Percentiles rank a stretch among this genome's conserved stretches.
phyloP scores from a whole-genome alignment of 179 eudicot genomes.

The Heliamphora pulchella region DNA sequence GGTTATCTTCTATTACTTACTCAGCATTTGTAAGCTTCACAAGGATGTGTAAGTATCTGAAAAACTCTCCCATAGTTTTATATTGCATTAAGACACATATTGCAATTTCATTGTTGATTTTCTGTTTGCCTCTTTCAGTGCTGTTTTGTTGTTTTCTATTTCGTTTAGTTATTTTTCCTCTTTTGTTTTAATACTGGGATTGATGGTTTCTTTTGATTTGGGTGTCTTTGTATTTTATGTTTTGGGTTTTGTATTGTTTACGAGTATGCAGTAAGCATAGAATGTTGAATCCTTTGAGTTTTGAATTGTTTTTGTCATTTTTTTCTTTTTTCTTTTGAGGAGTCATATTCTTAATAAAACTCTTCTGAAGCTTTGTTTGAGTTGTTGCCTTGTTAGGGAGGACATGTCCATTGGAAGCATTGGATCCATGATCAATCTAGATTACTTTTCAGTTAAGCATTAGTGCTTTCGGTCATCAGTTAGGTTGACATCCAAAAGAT shows the following conservation, averaged over 20 bases:
- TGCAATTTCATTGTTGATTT: background rate
- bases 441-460: background rate
- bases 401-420: background rate
- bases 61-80: background rate
- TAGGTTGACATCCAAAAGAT: too few relatives aligned
- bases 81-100: slow-evolving; percentile 5
- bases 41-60: slow-evolving; percentile 50
- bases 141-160: background rate
- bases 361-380: background rate
- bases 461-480: background rate
- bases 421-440: background rate
- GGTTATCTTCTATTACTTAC: slow-evolving; percentile 37
- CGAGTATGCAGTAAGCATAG: background rate
- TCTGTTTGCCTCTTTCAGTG: background rate
- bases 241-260: background rate
- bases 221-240: background rate
- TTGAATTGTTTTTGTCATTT: too few relatives aligned
- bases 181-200: background rate
- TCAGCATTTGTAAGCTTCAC: slow-evolving; percentile 41
- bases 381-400: background rate
- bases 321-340: background rate
- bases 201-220: background rate
- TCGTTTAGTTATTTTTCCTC: background rate
- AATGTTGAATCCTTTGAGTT: slow-evolving; percentile 7
- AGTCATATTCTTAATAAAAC: background rate